Conservation (phyloP, 352 stramenopile species). For the Pythium angustatum region DNA sequence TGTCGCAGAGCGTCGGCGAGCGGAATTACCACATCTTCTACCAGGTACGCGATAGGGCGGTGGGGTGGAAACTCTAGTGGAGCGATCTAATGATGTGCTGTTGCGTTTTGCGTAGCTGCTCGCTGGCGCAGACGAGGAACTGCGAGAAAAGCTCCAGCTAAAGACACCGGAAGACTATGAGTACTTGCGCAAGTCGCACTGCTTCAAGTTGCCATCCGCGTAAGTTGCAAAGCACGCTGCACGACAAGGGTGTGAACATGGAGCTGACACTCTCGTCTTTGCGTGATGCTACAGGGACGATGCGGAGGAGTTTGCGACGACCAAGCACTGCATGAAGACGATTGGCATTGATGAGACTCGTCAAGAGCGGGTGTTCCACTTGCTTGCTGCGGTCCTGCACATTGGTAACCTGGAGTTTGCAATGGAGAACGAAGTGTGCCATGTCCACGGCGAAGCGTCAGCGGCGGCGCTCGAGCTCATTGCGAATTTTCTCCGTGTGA, state of each 20-base stretch:
- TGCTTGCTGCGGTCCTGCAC: constrained; percentile 85
- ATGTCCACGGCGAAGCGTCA: constrained; percentile 51
- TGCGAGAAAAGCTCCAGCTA: constrained; percentile 69
- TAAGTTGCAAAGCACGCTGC: no score
- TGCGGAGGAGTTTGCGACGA: constrained; percentile 82
- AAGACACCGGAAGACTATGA: constrained; percentile 82
- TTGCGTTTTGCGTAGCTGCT: constrained; percentile 47
- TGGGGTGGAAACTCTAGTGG: background rate
- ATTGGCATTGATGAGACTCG: constrained; percentile 85
- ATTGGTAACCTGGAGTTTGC: constrained; percentile 88
- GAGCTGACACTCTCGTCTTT: no score
- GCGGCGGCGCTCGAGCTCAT: constrained; percentile 56
- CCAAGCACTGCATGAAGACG: constrained; percentile 82
- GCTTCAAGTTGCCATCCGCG: constrained; percentile 74
- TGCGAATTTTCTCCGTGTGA: constrained; percentile 76
- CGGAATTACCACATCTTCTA: constrained; percentile 99
- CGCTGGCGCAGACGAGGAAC: constrained; percentile 68
- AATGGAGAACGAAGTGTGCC: constrained; percentile 81
- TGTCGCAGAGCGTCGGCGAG: constrained; percentile 89
- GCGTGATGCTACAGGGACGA: constrained; percentile 58
- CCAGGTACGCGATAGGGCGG: constrained; percentile 53
- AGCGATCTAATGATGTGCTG: background rate
- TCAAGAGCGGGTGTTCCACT: constrained; percentile 85
- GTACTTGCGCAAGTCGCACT: constrained; percentile 88
- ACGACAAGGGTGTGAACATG: no score